Evolutionary conservation across 176 grass and related monocot genomes (phyloP).

Genomic region (Musa beccarii): DNA sequence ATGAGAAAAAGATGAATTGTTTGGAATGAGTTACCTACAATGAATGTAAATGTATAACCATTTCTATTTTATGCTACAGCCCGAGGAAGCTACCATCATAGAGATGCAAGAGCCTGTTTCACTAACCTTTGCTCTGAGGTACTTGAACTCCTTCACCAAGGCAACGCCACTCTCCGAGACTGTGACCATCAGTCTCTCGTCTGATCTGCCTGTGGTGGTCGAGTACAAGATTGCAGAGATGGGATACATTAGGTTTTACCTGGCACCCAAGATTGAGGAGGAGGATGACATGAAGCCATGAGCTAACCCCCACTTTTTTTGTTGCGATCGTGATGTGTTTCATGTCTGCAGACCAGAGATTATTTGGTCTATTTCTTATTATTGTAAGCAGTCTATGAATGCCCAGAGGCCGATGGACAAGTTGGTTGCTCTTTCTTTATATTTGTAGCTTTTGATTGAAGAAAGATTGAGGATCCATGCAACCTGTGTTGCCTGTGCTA

Average conservation of each 20-base stretch:
- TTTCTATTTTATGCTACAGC: background rate
- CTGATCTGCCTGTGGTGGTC: slow-evolving; percentile 33
- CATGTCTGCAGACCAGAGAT: no score
- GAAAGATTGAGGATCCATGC: no score
- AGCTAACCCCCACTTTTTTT: background rate
- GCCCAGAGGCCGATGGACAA: no score
- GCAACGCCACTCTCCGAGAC: slow-evolving; percentile 26
- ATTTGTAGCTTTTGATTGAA: no score
- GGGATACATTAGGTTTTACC: slow-evolving; percentile 25
- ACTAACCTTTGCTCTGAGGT: slow-evolving; percentile 28
- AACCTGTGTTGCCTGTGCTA: no score
- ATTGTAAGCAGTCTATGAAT: no score
- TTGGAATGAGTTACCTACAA: no score
- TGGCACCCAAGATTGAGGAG: slow-evolving; percentile 29
- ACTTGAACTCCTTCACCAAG: slow-evolving; percentile 44
- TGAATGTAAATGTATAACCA: no score
- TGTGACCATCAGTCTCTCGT: slow-evolving; percentile 30
- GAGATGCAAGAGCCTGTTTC: slow-evolving; percentile 37
- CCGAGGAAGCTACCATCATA: slow-evolving; percentile 24
- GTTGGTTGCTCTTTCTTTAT: no score
- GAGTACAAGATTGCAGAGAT: slow-evolving; percentile 33
- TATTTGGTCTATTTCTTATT: no score
- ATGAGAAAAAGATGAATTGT: no score
- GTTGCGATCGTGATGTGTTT: background rate
- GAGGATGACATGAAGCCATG: slow-evolving; percentile 25